phyloP scores from a whole-genome alignment of 495 filamentous ascomycete species.

The Neurospora sp. region DNA sequence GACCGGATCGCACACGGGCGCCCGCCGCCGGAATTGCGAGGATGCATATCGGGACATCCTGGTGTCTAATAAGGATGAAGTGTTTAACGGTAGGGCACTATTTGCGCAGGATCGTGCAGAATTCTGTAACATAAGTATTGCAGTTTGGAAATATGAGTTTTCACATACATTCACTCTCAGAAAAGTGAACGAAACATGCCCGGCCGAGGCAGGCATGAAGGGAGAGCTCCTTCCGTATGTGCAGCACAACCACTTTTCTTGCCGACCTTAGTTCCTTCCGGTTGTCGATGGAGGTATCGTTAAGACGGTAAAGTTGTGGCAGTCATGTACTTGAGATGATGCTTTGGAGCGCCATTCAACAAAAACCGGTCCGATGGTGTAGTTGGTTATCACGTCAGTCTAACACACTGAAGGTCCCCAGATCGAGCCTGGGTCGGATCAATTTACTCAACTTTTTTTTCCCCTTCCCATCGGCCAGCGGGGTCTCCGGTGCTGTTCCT shows the following conservation, averaged over 20 bases:
- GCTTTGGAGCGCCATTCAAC: neutral
- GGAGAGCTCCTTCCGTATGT: neutral
- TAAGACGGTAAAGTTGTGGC: neutral
- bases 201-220: neutral
- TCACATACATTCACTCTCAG: neutral
- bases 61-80: neutral
- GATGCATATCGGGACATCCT: neutral
- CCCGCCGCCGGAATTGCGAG: neutral
- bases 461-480: neutral
- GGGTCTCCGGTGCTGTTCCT: neutral
- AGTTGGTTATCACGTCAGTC: neutral
- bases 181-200: neutral
- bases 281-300: neutral
- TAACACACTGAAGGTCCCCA: neutral
- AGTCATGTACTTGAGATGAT: neutral
- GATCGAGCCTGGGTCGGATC: neutral
- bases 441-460: neutral
- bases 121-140: neutral
- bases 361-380: neutral
- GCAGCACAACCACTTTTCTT: neutral
- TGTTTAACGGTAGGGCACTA: neutral
- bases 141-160: neutral
- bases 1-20: neutral
- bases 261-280: neutral
- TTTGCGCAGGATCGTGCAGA: neutral